Conservation (phyloP, 2,329 filamentous ascomycete genomes). For the Sclerotinia borealis region DNA sequence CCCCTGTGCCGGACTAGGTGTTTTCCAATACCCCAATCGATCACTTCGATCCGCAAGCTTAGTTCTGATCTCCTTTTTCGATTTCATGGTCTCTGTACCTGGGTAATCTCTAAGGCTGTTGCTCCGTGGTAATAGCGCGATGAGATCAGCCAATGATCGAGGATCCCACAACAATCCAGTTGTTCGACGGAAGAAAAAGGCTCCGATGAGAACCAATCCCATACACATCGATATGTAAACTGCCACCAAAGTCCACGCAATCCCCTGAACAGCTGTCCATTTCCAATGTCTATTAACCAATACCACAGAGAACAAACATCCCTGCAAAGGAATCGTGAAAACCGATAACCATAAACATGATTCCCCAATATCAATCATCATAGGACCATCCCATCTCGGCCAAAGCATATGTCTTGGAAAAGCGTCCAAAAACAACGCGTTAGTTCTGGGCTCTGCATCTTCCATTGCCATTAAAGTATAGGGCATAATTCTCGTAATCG, state of each 20-base stretch:
- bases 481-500: conserved; percentile 71
- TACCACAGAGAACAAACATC: conserved; percentile 65
- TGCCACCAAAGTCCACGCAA: conserved; percentile 71
- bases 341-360: conserved; percentile 70
- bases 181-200: conserved; percentile 57
- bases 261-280: conserved; percentile 72
- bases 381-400: conserved; percentile 61
- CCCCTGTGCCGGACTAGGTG: conserved; percentile 53
- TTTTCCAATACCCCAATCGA: conserved; percentile 81
- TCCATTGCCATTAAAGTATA: conserved; percentile 71
- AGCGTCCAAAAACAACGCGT: conserved; percentile 59
- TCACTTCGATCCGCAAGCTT: conserved; percentile 55
- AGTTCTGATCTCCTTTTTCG: conserved; percentile 46
- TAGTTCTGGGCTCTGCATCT: conserved; percentile 50
- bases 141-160: conserved; percentile 72
- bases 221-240: conserved; percentile 64
- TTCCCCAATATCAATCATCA: conserved; percentile 59
- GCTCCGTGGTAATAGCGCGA: conserved; percentile 71
- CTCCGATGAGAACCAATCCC: conserved; percentile 50
- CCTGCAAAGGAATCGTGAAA: conserved; percentile 76
- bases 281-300: conserved; percentile 57
- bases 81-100: conserved; percentile 56
- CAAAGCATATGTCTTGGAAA: conserved; percentile 60
- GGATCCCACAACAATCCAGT: conserved; percentile 85
- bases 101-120: conserved; percentile 71